A percentile compares a stretch with the other conserved stretches of the same genome.
These are phyloP conservation scores for Telfairia occidentalis DNA, from an alignment of 331 rosid species.

Conservation along the genomic window DNA sequence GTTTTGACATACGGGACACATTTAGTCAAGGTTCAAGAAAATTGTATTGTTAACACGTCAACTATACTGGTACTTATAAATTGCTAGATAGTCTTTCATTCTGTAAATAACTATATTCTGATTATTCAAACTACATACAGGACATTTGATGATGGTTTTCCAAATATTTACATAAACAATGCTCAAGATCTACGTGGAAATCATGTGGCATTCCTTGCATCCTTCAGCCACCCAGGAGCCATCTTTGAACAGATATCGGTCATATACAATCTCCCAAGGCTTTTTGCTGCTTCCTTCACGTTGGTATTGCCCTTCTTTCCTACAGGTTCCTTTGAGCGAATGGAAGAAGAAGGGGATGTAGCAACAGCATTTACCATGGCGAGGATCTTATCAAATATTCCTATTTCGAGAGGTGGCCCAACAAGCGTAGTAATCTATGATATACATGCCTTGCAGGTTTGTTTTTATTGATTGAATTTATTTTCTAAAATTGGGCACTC, in stretches of 20 bases:
- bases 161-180: slow-evolving; percentile 65
- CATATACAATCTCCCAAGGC: slow-evolving; percentile 74
- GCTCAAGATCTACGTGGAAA: slow-evolving; percentile 91
- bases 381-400: slow-evolving; percentile 83
- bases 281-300: slow-evolving; percentile 87
- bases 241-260: slow-evolving; percentile 94
- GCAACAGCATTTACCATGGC: slow-evolving; percentile 99
- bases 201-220: slow-evolving; percentile 85
- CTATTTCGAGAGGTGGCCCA: slow-evolving; percentile 93
- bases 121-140: slow-evolving; percentile 26
- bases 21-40: too few species aligned
- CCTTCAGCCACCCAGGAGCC: slow-evolving; percentile 81
- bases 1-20: background rate
- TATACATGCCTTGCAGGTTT: slow-evolving; percentile 95
- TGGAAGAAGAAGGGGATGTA: slow-evolving; percentile 99
- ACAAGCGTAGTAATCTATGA: slow-evolving; percentile 83
- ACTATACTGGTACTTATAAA: background rate
- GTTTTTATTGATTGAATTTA: slow-evolving; percentile 1
- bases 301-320: slow-evolving; percentile 96
- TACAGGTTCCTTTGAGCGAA: slow-evolving; percentile 92
- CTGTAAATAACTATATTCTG: background rate
- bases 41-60: background rate
- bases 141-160: slow-evolving; percentile 88
- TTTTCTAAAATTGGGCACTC: background rate
- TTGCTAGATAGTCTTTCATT: background rate